Conservation (phyloP, 2,329 filamentous ascomycete genomes). For the Diaporthe capsici region DNA sequence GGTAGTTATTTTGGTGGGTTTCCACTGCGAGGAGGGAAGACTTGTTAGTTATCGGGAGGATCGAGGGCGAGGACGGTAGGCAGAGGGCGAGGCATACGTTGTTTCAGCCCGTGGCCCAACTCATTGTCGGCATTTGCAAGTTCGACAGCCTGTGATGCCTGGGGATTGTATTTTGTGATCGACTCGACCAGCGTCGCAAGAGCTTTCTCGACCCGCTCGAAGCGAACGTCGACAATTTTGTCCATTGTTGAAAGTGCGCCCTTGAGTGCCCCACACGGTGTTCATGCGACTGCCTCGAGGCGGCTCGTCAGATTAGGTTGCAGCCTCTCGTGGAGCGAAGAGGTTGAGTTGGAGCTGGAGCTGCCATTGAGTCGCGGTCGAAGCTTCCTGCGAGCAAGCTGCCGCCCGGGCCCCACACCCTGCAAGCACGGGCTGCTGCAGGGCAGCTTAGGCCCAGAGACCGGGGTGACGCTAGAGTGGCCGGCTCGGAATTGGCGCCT, state of each 20-base stretch:
- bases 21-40: slow-evolving; percentile 61
- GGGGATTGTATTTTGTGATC: slow-evolving; percentile 86
- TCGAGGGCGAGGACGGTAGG: background rate
- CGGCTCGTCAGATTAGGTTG: background rate
- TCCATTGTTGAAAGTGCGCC: slow-evolving; percentile 64
- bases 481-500: slow-evolving; percentile 33
- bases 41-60: slow-evolving; percentile 27
- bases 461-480: slow-evolving; percentile 5
- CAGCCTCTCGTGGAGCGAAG: slow-evolving; percentile 4
- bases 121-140: slow-evolving; percentile 79
- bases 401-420: slow-evolving; percentile 14
- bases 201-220: slow-evolving; percentile 76
- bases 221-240: slow-evolving; percentile 71
- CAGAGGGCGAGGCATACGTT: slow-evolving; percentile 61
- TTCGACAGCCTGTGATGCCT: slow-evolving; percentile 75
- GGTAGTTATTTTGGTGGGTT: slow-evolving; percentile 81
- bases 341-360: background rate
- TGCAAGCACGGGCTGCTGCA: slow-evolving; percentile 24
- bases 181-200: slow-evolving; percentile 82
- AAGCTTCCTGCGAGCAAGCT: slow-evolving; percentile 4
- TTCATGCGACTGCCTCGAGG: slow-evolving; percentile 23
- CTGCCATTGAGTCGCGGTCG: slow-evolving; percentile 11
- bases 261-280: background rate
- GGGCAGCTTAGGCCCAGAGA: slow-evolving; percentile 2
- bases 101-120: slow-evolving; percentile 74